Conservation (phyloP, 2,329 filamentous ascomycete genomes). For the Xylariaceae sp. region DNA sequence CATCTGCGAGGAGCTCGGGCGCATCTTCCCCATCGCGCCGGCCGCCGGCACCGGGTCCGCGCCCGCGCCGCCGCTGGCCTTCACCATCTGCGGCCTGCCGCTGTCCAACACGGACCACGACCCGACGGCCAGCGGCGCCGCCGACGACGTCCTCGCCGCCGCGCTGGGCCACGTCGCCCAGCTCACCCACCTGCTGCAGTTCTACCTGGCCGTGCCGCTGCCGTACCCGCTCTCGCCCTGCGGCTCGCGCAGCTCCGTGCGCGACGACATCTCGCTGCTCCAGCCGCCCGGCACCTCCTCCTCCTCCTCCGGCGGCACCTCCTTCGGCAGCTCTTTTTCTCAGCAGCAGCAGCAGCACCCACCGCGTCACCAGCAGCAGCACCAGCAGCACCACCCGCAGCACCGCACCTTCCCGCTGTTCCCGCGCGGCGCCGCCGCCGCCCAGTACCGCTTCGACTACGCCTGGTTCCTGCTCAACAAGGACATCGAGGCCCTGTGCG, state of each 20-base stretch:
- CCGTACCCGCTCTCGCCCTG: constrained; percentile 71
- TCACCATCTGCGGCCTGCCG: constrained; percentile 71
- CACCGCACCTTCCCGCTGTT: constrained; percentile 76
- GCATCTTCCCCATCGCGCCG: constrained; percentile 75
- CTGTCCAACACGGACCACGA: constrained; percentile 78
- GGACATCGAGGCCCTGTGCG: constrained; percentile 67
- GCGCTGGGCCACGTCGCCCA: constrained; percentile 75
- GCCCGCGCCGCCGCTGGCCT: constrained; percentile 57
- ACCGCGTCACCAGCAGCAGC: too few species aligned
- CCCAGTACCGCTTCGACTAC: constrained; percentile 91
- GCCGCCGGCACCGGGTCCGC: constrained; percentile 23
- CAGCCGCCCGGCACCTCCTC: too few species aligned
- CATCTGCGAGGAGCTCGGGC: constrained; percentile 73
- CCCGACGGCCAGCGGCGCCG: constrained; percentile 32
- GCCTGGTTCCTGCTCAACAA: constrained; percentile 96
- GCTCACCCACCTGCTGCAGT: constrained; percentile 66
- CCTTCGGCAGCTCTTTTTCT: too few species aligned
- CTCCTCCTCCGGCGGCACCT: too few species aligned
- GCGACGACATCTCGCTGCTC: constrained; percentile 51
- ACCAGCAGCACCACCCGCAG: too few species aligned
- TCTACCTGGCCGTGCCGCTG: constrained; percentile 70
- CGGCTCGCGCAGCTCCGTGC: constrained; percentile 62
- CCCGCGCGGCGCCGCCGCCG: constrained; percentile 51
- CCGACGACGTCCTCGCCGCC: constrained; percentile 69
- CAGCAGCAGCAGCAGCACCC: too few species aligned